Evolutionary conservation across 2,329 filamentous ascomycete species (phyloP).

Genomic region (Ascochyta clinopodiicola): DNA sequence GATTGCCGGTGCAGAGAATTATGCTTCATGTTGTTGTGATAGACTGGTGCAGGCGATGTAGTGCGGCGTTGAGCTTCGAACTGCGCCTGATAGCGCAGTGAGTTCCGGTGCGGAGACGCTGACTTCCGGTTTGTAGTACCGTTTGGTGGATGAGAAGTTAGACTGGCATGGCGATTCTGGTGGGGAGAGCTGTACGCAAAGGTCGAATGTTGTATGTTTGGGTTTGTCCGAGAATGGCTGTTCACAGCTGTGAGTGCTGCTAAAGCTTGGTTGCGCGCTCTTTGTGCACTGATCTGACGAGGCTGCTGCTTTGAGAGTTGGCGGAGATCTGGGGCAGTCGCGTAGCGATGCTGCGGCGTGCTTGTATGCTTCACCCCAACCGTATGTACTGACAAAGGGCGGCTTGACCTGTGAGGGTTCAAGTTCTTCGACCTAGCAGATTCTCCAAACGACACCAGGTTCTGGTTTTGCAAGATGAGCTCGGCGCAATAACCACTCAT

Average conservation of each 20-base stretch:
- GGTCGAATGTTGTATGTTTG: background rate
- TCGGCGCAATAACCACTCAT: constrained; percentile 13
- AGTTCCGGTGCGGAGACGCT: constrained; percentile 2
- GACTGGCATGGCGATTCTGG: constrained; percentile 7
- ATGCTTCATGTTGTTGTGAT: background rate
- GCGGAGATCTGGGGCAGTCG: constrained; percentile 11
- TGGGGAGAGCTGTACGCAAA: background rate
- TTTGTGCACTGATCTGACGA: constrained; percentile 8
- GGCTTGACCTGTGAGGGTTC: constrained; percentile 2
- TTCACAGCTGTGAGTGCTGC: constrained; percentile 14
- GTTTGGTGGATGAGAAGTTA: constrained; percentile 14
- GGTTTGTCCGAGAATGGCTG: constrained; percentile 1
- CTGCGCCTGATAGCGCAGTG: constrained; percentile 1
- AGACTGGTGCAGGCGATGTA: constrained; percentile 2
- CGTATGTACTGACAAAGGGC: constrained; percentile 5
- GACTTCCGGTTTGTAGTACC: background rate
- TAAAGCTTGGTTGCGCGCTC: constrained; percentile 14
- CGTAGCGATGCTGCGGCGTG: constrained; percentile 1
- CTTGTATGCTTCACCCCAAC: background rate
- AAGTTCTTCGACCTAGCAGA: constrained; percentile 12
- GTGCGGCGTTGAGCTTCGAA: constrained; percentile 1
- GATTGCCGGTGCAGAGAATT: background rate
- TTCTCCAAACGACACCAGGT: constrained; percentile 13
- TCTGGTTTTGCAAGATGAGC: constrained; percentile 10
- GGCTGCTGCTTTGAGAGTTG: constrained; percentile 1